Evolutionary conservation across 805 yeast species (phyloP).

Genomic region (Debaryomyces castellii): DNA sequence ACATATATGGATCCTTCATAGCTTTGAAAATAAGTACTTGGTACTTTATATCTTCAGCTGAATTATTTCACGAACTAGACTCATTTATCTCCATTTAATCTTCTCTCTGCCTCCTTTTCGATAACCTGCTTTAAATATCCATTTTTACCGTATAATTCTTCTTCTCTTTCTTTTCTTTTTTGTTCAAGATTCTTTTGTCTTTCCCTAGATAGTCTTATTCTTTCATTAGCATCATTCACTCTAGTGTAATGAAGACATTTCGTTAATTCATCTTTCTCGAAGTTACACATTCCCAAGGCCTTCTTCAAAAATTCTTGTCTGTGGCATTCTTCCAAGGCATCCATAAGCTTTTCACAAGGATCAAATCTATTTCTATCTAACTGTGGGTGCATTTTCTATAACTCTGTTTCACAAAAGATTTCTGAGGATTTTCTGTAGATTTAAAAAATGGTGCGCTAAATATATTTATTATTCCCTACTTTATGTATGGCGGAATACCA

Average conservation of each 20-base stretch:
- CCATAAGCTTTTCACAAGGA: slow-evolving; percentile 75
- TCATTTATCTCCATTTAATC: neutral
- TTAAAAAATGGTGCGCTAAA: neutral
- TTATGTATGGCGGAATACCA: neutral
- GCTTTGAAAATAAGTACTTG: neutral
- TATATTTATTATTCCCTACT: neutral
- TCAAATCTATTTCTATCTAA: slow-evolving; percentile 43
- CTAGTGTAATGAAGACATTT: slow-evolving; percentile 81
- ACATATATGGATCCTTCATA: neutral
- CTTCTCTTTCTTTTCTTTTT: slow-evolving; percentile 62
- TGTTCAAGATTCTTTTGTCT: slow-evolving; percentile 54
- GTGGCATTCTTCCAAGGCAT: slow-evolving; percentile 89
- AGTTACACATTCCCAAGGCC: slow-evolving; percentile 82
- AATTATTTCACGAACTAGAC: neutral
- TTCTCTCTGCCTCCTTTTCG: slow-evolving; percentile 33
- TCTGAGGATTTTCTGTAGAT: neutral
- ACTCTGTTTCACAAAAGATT: neutral
- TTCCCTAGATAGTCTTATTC: slow-evolving; percentile 51
- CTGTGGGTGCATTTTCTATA: slow-evolving; percentile 44
- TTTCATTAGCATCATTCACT: slow-evolving; percentile 57
- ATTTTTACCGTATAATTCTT: slow-evolving; percentile 79
- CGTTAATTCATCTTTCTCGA: slow-evolving; percentile 74
- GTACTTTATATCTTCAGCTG: no score
- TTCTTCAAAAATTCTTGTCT: slow-evolving; percentile 62
- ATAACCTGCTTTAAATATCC: slow-evolving; percentile 64